Base-by-base conservation (phyloP, 352 stramenopile species). In the Peronospora farinosa region DNA sequence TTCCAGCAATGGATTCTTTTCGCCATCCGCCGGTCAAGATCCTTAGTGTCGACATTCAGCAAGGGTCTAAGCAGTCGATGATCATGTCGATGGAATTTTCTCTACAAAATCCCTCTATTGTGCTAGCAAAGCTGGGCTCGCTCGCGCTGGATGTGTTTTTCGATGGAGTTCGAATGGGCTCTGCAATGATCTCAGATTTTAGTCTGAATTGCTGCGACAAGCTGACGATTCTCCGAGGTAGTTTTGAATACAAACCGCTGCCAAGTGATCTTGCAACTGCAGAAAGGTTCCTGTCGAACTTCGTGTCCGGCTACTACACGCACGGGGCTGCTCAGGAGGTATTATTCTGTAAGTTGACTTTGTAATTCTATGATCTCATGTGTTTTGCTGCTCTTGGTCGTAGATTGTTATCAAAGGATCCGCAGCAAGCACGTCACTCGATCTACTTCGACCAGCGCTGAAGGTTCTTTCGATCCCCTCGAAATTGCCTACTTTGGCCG, bases 221-320 rank as follows among this genome's bases (percentile, higher is more conserved):
- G 42, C 40, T 62, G 44, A 84, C 75, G 1, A 46, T 85, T 49
- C 44, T 92, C 15, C 51, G 36, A 1, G 82, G 79, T 32, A 69
- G 17, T 25, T 92, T 92, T 25, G 56, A 67, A 16, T 88, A 86
- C n/a, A 51, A 72, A 16, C 82, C 82, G 12, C 44, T 47, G 0
- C 23, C 25, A 7, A 35, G 33, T 1, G 73, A 85, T 32, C 19
- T 68, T 11, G 42, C 38, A 0, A 64, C 48, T 12, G 63, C 76
- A 9, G 56, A 71, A 27, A 69, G 47, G 27, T 92, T 92, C 47
- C 58, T 92, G n/a, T 92, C 82, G 2, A 88, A 89, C 40, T 92
- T 92, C 53, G 82, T 92, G 5, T 81, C 51, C 17, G 82, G 82
- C 2, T 92, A 86, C 60, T 92, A 87, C 42, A 89, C 80, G 2